Percentiles rank a stretch among this genome's conserved stretches.
Conservation (phyloP, 805 yeast genomes). For the Saturnispora mendoncae region DNA sequence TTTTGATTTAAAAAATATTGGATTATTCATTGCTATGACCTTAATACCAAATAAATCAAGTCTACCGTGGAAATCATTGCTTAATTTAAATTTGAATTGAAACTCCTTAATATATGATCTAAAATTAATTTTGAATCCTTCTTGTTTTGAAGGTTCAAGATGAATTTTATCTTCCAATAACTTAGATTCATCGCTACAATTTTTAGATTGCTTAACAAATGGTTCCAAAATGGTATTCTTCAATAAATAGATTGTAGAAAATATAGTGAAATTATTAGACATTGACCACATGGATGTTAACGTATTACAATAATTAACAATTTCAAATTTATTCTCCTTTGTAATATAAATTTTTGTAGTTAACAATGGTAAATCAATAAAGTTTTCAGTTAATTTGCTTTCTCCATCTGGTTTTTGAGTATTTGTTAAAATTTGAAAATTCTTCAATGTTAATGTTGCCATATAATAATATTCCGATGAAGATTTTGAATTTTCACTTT, state of each 20-base stretch:
- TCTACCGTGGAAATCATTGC: constrained; percentile 41
- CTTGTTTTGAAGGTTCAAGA: too few species aligned
- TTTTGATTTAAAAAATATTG: constrained; percentile 8
- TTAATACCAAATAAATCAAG: constrained; percentile 33
- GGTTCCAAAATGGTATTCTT: constrained; percentile 29
- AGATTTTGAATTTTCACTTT: constrained; percentile 5
- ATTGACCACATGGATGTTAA: constrained; percentile 25
- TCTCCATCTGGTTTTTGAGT: constrained; percentile 1
- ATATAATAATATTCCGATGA: constrained; percentile 14
- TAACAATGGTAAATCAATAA: constrained; percentile 9
- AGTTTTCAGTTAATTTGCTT: background rate
- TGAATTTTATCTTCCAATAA: too few species aligned
- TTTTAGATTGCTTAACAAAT: background rate
- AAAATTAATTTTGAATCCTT: constrained; percentile 11
- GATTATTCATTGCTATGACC: constrained; percentile 11
- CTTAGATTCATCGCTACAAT: too few species aligned
- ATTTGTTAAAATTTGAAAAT: constrained; percentile 1
- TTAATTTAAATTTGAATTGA: constrained; percentile 29
- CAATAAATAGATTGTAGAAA: constrained; percentile 38
- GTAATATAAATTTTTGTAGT: constrained; percentile 8
- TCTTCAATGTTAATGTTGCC: background rate
- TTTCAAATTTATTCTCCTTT: constrained; percentile 7
- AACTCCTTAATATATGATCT: constrained; percentile 8
- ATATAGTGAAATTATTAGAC: constrained; percentile 36
- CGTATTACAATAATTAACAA: constrained; percentile 3